Base-by-base conservation (phyloP, 2,329 filamentous ascomycete genomes). In the Gnomoniopsis sp. region DNA sequence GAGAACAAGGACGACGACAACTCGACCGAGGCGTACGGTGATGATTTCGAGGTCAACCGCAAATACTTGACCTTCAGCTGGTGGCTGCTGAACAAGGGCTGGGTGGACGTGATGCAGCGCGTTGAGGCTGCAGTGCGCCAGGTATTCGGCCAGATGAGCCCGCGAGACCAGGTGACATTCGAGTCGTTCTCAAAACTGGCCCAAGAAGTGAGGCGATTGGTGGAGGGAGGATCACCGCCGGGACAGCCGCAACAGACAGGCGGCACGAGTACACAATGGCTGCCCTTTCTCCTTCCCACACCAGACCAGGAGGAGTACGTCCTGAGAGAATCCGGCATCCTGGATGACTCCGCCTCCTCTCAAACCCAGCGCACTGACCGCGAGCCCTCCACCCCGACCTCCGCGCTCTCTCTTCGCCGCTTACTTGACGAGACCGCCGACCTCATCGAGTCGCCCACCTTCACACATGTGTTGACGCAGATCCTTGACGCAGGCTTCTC, bases 1-100 rank as follows among this genome's bases (percentile, higher is more conserved):
- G 92, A 97, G 76, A 95, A 98, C 72, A 88, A 96, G 68, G 93
- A 97, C 70, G 93, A 97, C 70, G 91, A 95, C 70, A 88, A 89
- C 68, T 80, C 84, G 19, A 90, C 93, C 55, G 89, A 93, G 66
- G 83, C 87, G 3, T 92, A 96, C 70, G 92, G 92, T 48, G 93
- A 90, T 72, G 95, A 99, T 73, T 97, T 96, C 66, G 93, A 97
- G 72, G 96, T 92, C 36, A 99, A 99, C 74, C 84, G 93, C 66
- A 90, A 90, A 69, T 99, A 98, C 70, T 80, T 99, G 51, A 96
- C 93, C 44, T 96, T 98, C 72, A 96, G 91, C 75, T 99, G 95
- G 95, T 99, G 93, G 93, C 78, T 99, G 49, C 80, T 99, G 50
- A 93, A 99, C 74, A 86, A 86, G 64, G 95, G 95, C 47, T 98